A percentile compares a stretch with the other conserved stretches of the same genome.
Evolutionary conservation across 257 asterid species (phyloP).

Genomic region (Capsicum chinense): DNA sequence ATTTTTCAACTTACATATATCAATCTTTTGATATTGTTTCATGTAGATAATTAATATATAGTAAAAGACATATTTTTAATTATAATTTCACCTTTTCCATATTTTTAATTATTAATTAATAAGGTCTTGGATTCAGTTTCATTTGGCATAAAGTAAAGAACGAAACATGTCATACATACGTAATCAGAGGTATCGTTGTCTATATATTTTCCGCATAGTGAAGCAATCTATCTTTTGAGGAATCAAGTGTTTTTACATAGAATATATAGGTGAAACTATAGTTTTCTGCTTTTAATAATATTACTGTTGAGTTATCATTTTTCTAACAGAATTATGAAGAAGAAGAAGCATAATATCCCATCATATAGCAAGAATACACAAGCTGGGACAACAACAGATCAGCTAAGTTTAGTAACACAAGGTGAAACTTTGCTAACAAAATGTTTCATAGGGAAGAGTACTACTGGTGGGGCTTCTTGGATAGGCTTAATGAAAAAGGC

Average conservation of each 20-base stretch:
- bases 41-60: too few species aligned
- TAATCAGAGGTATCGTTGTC: too few species aligned
- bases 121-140: too few species aligned
- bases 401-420: not conserved
- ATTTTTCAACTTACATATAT: too few species aligned
- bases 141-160: too few species aligned
- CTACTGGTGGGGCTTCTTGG: constrained; percentile 64
- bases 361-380: not conserved
- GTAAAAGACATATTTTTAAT: too few species aligned
- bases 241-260: not conserved
- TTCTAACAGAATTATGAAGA: constrained; percentile 6
- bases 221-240: not conserved
- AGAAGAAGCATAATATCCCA: not conserved
- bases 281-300: not conserved
- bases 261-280: too few species aligned
- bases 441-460: constrained; percentile 62
- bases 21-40: too few species aligned
- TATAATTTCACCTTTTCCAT: too few species aligned
- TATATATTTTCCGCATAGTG: not conserved
- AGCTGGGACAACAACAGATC: not conserved
- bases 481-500: constrained; percentile 67
- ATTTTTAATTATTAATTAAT: too few species aligned
- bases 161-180: too few species aligned
- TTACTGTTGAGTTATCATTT: not conserved
- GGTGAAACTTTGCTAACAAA: not conserved